Conservation (phyloP, 331 rosid genomes). For the Acacia pycnantha region DNA sequence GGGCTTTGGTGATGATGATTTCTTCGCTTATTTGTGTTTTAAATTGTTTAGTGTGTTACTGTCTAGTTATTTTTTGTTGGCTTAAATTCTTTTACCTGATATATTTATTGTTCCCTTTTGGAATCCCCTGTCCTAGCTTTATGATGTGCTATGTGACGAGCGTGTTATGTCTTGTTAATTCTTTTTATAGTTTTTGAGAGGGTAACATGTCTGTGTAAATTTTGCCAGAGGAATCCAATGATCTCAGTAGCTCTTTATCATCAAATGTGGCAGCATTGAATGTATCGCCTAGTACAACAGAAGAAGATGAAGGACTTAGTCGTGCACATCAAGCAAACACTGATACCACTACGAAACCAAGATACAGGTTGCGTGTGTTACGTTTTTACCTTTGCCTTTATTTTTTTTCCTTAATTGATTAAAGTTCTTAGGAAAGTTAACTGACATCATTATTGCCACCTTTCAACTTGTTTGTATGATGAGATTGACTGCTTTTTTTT, state of each 20-base stretch:
- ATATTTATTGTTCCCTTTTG: background rate
- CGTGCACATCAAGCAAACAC: slow-evolving; percentile 16
- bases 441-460: background rate
- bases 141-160: background rate
- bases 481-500: slow-evolving; percentile 3
- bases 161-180: background rate
- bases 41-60: background rate
- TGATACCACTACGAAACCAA: slow-evolving; percentile 34
- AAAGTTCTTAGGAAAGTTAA: background rate
- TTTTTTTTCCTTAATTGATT: background rate
- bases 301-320: slow-evolving; percentile 30
- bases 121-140: background rate
- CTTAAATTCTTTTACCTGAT: background rate
- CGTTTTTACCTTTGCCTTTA: background rate
- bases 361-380: slow-evolving; percentile 44
- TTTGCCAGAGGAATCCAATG: slow-evolving; percentile 40
- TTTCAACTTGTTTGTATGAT: background rate
- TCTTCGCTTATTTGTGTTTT: background rate
- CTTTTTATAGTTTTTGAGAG: background rate
- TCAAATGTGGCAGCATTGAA: slow-evolving; percentile 22
- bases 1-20: background rate
- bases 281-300: background rate
- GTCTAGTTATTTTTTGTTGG: background rate
- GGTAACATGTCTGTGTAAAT: background rate
- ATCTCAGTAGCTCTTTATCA: slow-evolving; percentile 3